Percentiles rank a stretch among this genome's conserved stretches.
These are phyloP conservation scores for Colletotrichum musae DNA, from an alignment of 2,329 filamentous ascomycete genomes.

Conservation along the genomic window DNA sequence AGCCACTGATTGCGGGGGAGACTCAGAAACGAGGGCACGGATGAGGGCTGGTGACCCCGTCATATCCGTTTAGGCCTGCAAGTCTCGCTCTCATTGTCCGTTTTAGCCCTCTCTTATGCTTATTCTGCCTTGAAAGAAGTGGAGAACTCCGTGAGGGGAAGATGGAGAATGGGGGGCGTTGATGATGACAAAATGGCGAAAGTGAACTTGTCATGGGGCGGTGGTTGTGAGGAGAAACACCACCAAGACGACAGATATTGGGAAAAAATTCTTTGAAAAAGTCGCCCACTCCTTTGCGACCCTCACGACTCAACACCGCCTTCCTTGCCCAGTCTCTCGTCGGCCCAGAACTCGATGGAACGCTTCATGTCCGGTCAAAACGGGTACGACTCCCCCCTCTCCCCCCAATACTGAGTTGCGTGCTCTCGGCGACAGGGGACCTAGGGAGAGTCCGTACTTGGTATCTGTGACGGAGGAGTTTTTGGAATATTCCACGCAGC, in stretches of 20 bases:
- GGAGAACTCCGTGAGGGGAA: constrained; percentile 8
- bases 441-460: too few species aligned
- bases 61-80: too few species aligned
- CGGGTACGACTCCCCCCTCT: background rate
- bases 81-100: background rate
- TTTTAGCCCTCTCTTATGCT: constrained; percentile 10
- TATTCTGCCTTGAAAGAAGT: constrained; percentile 11
- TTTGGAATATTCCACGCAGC: too few species aligned
- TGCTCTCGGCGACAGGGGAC: background rate
- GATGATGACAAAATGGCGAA: constrained; percentile 2
- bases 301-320: background rate
- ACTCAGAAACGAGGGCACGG: background rate
- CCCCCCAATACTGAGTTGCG: too few species aligned
- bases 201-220: background rate
- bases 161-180: background rate
- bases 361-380: background rate
- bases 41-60: background rate
- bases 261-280: background rate
- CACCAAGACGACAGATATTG: too few species aligned
- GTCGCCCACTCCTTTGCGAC: background rate
- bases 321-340: too few species aligned
- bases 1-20: constrained; percentile 19
- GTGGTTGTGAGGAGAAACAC: too few species aligned
- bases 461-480: too few species aligned
- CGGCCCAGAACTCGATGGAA: constrained; percentile 13